Base-by-base conservation (phyloP, 2,329 filamentous ascomycete genomes). In the Fusarium sp. region DNA sequence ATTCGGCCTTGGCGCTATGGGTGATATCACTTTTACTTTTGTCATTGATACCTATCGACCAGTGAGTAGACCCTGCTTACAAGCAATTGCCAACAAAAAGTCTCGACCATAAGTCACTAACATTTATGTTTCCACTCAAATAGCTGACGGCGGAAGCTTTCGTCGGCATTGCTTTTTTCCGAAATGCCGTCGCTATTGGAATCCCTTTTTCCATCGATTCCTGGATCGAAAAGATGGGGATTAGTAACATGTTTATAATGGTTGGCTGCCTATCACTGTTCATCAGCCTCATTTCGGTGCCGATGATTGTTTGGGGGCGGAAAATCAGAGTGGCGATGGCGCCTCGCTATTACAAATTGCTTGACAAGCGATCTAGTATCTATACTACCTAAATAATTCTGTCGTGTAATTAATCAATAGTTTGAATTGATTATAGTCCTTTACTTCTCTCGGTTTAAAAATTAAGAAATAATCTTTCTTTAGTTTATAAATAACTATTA, bases 1-100 rank as follows among this genome's bases (percentile, higher is more conserved):
- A 0, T 78, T 79, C 46, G 79, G 78, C 0, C 63, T 81, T 2
- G 78, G 79, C 6, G 72, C 77, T 52, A 78, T 78, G 22, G 70
- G 74, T 31, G 78, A 80, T 36, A 74, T 75, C 3, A 54, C 58
- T 11, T 73, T 78, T 40, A 79, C 76, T 1, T 54, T 78, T 26
- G 67, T 78, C 11, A 75, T 78, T 36, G 78, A 79, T 43, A 72
- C 75, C 20, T 81, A 79, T 22, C 40, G 36, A 18, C 36, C 36
- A 18, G 36, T 39, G 36, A 39, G 36, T 39, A 9, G 36, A 39
- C 17, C 17, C 36, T 10, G 5, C 18, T 6, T 39, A 28, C 36
- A 9, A 4, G n/a, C n/a, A n/a, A 6, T 15, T 17, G 14, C 7
- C 2, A 39, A 17, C 5, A 13, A n/a, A n/a, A n/a, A 39, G 34